phyloP scores from a whole-genome alignment of 306 rosid species.

The Begonia loranthoides region DNA sequence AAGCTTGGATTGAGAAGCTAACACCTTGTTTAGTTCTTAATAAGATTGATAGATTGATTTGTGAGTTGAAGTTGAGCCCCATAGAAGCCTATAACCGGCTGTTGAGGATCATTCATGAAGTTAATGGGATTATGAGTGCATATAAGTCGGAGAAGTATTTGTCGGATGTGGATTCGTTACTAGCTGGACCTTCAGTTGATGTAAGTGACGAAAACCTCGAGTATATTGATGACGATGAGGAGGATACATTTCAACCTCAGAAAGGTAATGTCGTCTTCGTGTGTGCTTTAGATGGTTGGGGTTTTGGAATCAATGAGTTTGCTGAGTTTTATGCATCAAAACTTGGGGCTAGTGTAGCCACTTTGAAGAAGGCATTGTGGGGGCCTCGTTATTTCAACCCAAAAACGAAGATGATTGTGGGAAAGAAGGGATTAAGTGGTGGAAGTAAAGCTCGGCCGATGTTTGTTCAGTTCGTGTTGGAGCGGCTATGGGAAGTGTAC shows the following conservation, averaged over 20 bases:
- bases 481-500: slow-evolving; percentile 74
- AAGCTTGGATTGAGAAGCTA: slow-evolving; percentile 80
- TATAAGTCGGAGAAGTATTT: slow-evolving; percentile 65
- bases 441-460: slow-evolving; percentile 53
- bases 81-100: slow-evolving; percentile 55
- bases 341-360: slow-evolving; percentile 50
- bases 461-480: slow-evolving; percentile 86
- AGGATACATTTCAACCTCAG: slow-evolving; percentile 73
- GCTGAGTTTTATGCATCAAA: slow-evolving; percentile 59
- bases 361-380: slow-evolving; percentile 58
- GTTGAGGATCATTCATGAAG: slow-evolving; percentile 60
- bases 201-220: slow-evolving; percentile 21
- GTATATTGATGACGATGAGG: slow-evolving; percentile 56
- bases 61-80: slow-evolving; percentile 58
- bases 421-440: slow-evolving; percentile 45
- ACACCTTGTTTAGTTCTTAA: slow-evolving; percentile 76
- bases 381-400: slow-evolving; percentile 53
- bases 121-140: slow-evolving; percentile 70
- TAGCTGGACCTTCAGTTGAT: slow-evolving; percentile 30
- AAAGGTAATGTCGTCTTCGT: slow-evolving; percentile 76
- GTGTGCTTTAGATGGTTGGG: slow-evolving; percentile 91
- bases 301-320: slow-evolving; percentile 54
- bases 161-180: slow-evolving; percentile 62
- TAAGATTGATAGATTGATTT: slow-evolving; percentile 70
- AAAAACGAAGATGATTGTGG: slow-evolving; percentile 63